Evolutionary conservation across 140 eudicot species (phyloP).

Genomic region (Erigeron philadelphicus): DNA sequence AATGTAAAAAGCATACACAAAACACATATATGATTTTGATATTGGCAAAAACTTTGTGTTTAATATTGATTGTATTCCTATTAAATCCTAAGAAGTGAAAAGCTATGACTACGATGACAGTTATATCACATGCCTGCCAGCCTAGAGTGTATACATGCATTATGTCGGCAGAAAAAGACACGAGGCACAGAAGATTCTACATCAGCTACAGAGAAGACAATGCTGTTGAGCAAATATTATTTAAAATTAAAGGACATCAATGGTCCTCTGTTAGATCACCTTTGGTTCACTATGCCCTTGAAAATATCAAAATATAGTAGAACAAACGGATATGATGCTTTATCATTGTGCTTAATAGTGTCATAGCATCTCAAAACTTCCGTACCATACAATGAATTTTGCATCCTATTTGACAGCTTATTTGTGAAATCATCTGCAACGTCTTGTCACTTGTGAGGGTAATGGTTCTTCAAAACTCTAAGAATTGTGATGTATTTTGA

Average conservation of each 20-base stretch:
- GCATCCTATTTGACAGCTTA: neutral
- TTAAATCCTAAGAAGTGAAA: neutral
- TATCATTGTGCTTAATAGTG: neutral
- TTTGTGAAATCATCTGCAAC: neutral
- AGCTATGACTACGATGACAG: constrained; percentile 7
- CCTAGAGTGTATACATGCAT: neutral
- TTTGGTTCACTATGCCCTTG: neutral
- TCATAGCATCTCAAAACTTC: neutral
- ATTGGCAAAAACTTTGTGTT: neutral
- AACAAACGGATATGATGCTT: neutral
- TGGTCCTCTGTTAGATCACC: neutral
- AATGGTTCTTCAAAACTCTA: neutral
- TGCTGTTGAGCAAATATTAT: neutral
- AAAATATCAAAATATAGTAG: neutral
- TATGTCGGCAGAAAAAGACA: neutral
- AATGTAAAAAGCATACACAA: constrained; percentile 15
- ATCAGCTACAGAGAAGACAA: neutral
- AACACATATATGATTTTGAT: constrained; percentile 7
- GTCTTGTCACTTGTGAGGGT: neutral
- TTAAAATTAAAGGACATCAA: neutral
- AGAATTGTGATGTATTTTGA: neutral
- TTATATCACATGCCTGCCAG: neutral
- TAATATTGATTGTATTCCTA: neutral
- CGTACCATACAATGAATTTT: no score
- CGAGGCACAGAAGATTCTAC: constrained; percentile 2